These are phyloP conservation scores for Pseudogymnoascus sp. DNA, from an alignment of 2,329 filamentous ascomycete species.

Conservation along the genomic window DNA sequence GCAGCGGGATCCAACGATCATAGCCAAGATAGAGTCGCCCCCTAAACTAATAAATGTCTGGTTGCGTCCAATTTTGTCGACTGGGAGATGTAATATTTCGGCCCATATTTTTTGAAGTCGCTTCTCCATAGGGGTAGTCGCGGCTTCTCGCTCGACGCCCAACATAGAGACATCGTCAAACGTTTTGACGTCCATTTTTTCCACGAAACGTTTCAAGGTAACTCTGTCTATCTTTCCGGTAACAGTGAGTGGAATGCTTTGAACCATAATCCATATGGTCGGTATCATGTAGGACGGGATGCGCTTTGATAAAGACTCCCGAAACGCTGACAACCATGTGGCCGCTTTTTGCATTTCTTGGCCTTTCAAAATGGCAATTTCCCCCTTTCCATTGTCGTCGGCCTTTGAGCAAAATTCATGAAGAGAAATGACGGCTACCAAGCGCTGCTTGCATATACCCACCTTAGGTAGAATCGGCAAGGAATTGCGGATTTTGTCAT, in stretches of 20 bases:
- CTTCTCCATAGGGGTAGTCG: background rate
- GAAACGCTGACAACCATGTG: background rate
- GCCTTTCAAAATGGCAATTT: background rate
- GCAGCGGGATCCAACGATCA: slow-evolving; percentile 22
- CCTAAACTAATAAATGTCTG: slow-evolving; percentile 33
- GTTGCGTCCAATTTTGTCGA: slow-evolving; percentile 24
- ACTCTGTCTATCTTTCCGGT: background rate
- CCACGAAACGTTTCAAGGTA: background rate
- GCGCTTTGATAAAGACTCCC: background rate
- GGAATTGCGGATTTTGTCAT: background rate
- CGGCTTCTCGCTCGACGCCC: background rate
- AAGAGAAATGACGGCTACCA: background rate
- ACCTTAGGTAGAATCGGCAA: background rate
- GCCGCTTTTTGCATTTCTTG: background rate
- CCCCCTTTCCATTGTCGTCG: background rate
- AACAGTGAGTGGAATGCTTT: background rate
- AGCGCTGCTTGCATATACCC: background rate
- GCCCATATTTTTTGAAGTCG: slow-evolving; percentile 8
- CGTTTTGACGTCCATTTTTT: background rate
- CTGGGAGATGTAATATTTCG: background rate
- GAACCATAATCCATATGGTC: background rate
- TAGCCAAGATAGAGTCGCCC: slow-evolving; percentile 39
- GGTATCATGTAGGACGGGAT: background rate
- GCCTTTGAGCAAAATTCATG: background rate
- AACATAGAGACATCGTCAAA: background rate